Evolutionary conservation across 2,329 filamentous ascomycete species (phyloP), one percentile per base, ranked within the genome.

Genomic region (Catunica adiposa): DNA sequence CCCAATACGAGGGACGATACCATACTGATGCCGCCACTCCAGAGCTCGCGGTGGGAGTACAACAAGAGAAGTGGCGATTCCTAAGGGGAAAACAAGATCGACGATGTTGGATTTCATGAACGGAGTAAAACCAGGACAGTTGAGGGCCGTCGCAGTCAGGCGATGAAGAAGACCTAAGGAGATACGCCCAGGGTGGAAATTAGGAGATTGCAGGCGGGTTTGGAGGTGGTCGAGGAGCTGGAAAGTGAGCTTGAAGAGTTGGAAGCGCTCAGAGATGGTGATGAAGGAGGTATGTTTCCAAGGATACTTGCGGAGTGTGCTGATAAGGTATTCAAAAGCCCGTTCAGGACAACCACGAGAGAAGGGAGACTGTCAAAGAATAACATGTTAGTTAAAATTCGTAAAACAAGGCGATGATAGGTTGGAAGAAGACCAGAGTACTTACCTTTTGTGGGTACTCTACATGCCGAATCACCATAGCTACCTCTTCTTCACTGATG

Each of bases 261-360:
- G 66, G 46, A 73, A 66, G 1, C 80, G 76, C 64, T 83, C 74
- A 56, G 70, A 67, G 50, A 83, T 68, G 6, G 76, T 83, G 67
- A 83, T 77, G 54, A 70, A 61, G 2, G 76, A 66, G 1, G 78
- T 71, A 64, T 73, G 71, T 58, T 76, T 72, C 81, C 81, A 84
- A 0, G 81, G 81, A 46, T 81, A 72, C 69, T 83, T 79, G 58
- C 73, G 74, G 38, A 80, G 63, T 0, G 76, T 82, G 63, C 77
- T 81, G 61, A 84, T 80, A 62, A 84, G 69, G 63, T 74, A 80
- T 67, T 84, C 81, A 56, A 77, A 83, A 1, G 79, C 76, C 14
- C 81, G 75, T 66, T 84, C 79, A 0, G 79, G 78, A 61, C 78
- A 82, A 25, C 79, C 72, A 56, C 71, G 73, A 7, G 77, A 74